Conservation (phyloP, 2,329 filamentous ascomycete genomes). For the Apiospora kogelbergensis region DNA sequence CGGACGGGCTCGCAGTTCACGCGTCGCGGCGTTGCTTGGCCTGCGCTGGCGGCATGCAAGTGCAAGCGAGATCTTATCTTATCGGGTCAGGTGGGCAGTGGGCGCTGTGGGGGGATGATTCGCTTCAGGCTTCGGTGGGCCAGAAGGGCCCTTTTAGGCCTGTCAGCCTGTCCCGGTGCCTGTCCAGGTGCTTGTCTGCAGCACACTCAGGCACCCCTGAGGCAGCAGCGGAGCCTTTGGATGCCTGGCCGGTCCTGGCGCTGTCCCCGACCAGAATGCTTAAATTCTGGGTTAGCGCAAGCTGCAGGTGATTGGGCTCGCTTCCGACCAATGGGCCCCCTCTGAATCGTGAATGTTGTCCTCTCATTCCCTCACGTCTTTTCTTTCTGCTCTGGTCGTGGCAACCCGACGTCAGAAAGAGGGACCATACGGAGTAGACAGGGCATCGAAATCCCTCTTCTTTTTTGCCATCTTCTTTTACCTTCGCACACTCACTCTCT, state of each 20-base stretch:
- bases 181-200: not conserved
- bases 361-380: not conserved
- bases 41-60: not conserved
- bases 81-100: not conserved
- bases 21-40: not conserved
- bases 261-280: not conserved
- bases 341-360: constrained; percentile 4
- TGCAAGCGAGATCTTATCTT: constrained; percentile 5
- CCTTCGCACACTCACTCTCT: not conserved
- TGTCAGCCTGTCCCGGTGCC: not conserved
- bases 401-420: constrained; percentile 3
- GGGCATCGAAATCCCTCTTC: constrained; percentile 5
- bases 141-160: not conserved
- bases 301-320: not conserved
- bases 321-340: not conserved
- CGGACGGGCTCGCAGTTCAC: not conserved
- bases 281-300: not conserved
- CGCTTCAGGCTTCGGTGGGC: not conserved
- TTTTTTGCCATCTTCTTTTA: constrained; percentile 9
- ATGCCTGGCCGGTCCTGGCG: not conserved
- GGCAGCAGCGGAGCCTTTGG: not conserved
- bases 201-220: not conserved
- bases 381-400: not conserved
- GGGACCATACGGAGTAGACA: not conserved
- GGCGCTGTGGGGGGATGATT: not conserved